Evolutionary conservation across 1,139 yeast genomes (phyloP), one percentile per base, ranked within the genome.

Genomic region (Suhomyces anneliseae): DNA sequence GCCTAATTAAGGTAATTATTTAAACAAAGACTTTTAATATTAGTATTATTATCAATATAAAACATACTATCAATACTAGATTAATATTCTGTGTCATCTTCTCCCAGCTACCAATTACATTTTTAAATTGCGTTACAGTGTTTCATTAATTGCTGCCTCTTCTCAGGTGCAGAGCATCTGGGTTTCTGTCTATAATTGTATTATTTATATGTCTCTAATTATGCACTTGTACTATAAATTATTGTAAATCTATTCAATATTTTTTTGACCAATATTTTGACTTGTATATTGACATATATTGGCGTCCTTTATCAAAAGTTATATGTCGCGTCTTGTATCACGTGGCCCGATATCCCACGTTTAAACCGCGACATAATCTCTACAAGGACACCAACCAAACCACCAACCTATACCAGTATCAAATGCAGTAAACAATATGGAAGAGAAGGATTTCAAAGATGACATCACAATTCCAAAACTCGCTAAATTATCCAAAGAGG

Each of bases 401-500:
- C 10, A 31, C 14, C 32, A 32, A 24, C 10, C 2, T 14, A 27
- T n/a, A 15, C 33, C 36, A 43, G 31, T 31, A 12, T 37, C 50
- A 39, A 40, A 43, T 50, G 49, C 35, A 44, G 46, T 34, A 43
- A 44, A 36, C 47, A 50, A 38, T 26, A 49, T 47, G 54, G 44
- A 37, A 34, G 39, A 32, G 37, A 33, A 31, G 29, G 32, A 35
- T 6, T 31, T 48, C 33, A 36, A 39, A 26, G 29, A 40, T 45
- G 36, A 39, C 31, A 27, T n/a, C 41, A 26, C 19, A 12, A 32
- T 27, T 33, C 19, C 47, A 8, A 45, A 44, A 34, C 38, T 74
- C 38, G 39, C 69, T 10, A 70, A 67, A 43, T 59, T 82, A 39
- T 44, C 76, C 19, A 69, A 68, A 50, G 60, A 66, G 26, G 81